Evolutionary conservation across 2,329 filamentous ascomycete species (phyloP).

Genomic region (Akanthomyces muscarius): DNA sequence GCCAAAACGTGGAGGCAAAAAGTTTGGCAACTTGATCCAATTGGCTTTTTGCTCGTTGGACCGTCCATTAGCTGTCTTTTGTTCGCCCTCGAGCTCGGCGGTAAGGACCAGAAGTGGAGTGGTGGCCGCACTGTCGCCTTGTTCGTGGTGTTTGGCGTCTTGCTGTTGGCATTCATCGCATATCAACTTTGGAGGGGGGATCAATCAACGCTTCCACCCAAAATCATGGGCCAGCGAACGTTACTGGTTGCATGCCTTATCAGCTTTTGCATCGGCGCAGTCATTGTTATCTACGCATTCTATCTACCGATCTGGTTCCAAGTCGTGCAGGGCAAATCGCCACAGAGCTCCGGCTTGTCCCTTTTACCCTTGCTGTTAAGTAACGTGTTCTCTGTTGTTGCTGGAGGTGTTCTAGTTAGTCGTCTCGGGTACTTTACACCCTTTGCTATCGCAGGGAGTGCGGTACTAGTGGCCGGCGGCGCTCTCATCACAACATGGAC

Average conservation of each 20-base stretch:
- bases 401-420: slow-evolving; percentile 36
- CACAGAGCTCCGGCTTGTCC: slow-evolving; percentile 33
- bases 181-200: slow-evolving; percentile 36
- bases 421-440: slow-evolving; percentile 37
- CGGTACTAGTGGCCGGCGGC: slow-evolving; percentile 37
- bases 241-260: slow-evolving; percentile 29
- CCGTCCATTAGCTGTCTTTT: slow-evolving; percentile 35
- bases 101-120: slow-evolving; percentile 36
- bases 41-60: slow-evolving; percentile 38
- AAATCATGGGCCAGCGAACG: slow-evolving; percentile 31
- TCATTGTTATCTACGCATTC: slow-evolving; percentile 36
- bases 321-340: slow-evolving; percentile 32
- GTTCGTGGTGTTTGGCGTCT: slow-evolving; percentile 29
- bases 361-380: slow-evolving; percentile 31
- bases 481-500: slow-evolving; percentile 41
- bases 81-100: slow-evolving; percentile 41
- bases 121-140: slow-evolving; percentile 32
- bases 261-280: slow-evolving; percentile 35
- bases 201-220: slow-evolving; percentile 33
- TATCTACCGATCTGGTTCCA: slow-evolving; percentile 38
- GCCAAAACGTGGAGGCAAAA: slow-evolving; percentile 31
- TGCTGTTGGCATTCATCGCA: slow-evolving; percentile 29
- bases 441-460: slow-evolving; percentile 42
- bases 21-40: slow-evolving; percentile 40
- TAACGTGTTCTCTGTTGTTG: slow-evolving; percentile 35